Percentiles rank a stretch among this genome's conserved stretches.
phyloP scores from a whole-genome alignment of 2,329 filamentous ascomycete species.

The Gnomoniopsis sp. region DNA sequence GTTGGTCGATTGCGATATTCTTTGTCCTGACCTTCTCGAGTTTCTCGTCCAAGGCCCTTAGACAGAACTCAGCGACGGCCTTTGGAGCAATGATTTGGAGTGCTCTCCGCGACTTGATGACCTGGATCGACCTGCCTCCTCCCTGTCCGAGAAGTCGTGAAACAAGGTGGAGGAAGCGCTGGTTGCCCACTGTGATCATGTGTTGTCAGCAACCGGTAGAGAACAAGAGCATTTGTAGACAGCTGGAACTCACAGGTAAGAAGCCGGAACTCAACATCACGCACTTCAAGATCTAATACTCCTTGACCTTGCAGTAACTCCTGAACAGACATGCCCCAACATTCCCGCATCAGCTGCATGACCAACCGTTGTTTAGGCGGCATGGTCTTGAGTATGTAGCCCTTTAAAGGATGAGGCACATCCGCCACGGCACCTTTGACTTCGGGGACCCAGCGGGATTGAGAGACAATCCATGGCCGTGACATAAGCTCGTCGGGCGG shows the following conservation, averaged over 20 bases:
- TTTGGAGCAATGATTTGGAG: slow-evolving; percentile 36
- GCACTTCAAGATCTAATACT: slow-evolving; percentile 35
- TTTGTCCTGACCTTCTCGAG: slow-evolving; percentile 25
- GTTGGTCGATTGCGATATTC: slow-evolving; percentile 23
- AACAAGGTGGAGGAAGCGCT: slow-evolving; percentile 32
- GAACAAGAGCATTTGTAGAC: neutral
- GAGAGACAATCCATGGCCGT: slow-evolving; percentile 38
- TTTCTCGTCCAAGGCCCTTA: slow-evolving; percentile 30
- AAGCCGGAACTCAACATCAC: slow-evolving; percentile 38
- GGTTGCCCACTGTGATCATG: slow-evolving; percentile 28
- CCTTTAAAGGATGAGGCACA: slow-evolving; percentile 23
- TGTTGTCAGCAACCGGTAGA: neutral
- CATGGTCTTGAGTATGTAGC: slow-evolving; percentile 27
- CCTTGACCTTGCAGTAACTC: slow-evolving; percentile 43
- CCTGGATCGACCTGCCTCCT: slow-evolving; percentile 32
- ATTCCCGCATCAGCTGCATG: slow-evolving; percentile 41
- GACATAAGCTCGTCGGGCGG: neutral
- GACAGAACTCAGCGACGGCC: slow-evolving; percentile 31
- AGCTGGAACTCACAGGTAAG: slow-evolving; percentile 38
- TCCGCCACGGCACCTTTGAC: slow-evolving; percentile 17
- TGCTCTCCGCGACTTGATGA: slow-evolving; percentile 25
- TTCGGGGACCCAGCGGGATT: slow-evolving; percentile 40
- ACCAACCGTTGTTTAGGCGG: slow-evolving; percentile 39
- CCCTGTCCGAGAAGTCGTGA: slow-evolving; percentile 29
- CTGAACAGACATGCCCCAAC: slow-evolving; percentile 48